Percentiles rank a stretch among this genome's conserved stretches.
Conservation (phyloP, 345 rosid species). For the Geranium brycei region DNA sequence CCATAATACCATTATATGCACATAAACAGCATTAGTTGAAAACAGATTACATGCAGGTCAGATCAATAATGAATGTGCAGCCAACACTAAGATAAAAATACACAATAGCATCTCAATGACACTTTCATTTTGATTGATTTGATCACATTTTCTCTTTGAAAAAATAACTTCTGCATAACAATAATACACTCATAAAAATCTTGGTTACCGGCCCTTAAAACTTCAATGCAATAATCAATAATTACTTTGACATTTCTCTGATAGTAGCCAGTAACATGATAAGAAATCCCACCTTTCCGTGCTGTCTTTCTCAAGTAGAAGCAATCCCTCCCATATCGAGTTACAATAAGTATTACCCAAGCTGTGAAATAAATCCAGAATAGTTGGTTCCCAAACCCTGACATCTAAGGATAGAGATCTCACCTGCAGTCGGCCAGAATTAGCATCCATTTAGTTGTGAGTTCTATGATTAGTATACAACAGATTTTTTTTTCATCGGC, state of each 20-base stretch:
- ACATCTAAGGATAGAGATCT: slow-evolving; percentile 78
- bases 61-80: background rate
- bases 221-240: background rate
- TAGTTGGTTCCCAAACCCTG: slow-evolving; percentile 77
- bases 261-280: too few relatives aligned
- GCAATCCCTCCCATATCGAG: slow-evolving; percentile 67
- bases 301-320: slow-evolving; percentile 23
- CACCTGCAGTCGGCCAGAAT: slow-evolving; percentile 38
- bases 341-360: slow-evolving; percentile 75
- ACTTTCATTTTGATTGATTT: too few relatives aligned
- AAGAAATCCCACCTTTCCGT: background rate
- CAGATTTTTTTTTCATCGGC: background rate
- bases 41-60: background rate
- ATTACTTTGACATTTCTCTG: background rate
- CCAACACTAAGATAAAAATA: too few relatives aligned
- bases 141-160: background rate
- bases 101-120: background rate
- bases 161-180: background rate
- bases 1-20: background rate
- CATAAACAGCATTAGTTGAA: background rate
- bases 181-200: background rate
- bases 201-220: background rate
- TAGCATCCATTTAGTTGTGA: slow-evolving; percentile 2
- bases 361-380: slow-evolving; percentile 46
- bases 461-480: background rate